Evolutionary conservation across 2,329 filamentous ascomycete genomes (phyloP).

Genomic region (Stagonosporopsis tanaceti): DNA sequence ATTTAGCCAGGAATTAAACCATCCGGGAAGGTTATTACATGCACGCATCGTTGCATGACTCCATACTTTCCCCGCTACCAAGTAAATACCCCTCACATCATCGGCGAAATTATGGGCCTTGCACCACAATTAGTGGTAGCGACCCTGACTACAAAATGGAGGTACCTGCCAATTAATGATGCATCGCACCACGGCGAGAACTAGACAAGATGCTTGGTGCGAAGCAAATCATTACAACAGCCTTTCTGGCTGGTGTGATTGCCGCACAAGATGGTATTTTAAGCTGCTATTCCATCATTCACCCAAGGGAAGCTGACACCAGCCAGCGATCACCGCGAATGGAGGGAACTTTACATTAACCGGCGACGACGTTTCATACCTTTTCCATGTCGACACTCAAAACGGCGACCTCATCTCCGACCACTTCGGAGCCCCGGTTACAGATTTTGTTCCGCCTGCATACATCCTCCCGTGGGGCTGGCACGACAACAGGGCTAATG

Average conservation of each 20-base stretch:
- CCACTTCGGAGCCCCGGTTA: constrained; percentile 66
- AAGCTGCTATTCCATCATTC: background rate
- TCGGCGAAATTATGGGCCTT: constrained; percentile 7
- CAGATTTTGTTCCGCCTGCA: constrained; percentile 60
- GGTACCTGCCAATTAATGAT: constrained; percentile 1
- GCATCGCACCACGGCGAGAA: background rate
- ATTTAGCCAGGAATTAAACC: constrained; percentile 14
- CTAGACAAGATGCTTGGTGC: constrained; percentile 3
- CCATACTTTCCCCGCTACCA: constrained; percentile 14
- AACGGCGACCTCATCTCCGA: constrained; percentile 67
- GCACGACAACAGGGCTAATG: constrained; percentile 59
- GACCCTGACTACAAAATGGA: constrained; percentile 9
- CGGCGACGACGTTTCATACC: constrained; percentile 66
- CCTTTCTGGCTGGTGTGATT: constrained; percentile 2
- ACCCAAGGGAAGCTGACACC: background rate
- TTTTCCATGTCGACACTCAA: constrained; percentile 67
- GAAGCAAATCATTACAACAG: background rate
- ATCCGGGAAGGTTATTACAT: constrained; percentile 7
- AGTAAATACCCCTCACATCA: constrained; percentile 14
- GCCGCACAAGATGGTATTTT: constrained; percentile 13
- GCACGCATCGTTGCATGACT: background rate
- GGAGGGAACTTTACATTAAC: constrained; percentile 66
- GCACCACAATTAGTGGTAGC: constrained; percentile 4
- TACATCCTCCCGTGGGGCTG: constrained; percentile 59
- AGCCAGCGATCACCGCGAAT: constrained; percentile 59